Evolutionary conservation across 1,284 basidiomycete species (phyloP).

Genomic region (Boletus sp.): DNA sequence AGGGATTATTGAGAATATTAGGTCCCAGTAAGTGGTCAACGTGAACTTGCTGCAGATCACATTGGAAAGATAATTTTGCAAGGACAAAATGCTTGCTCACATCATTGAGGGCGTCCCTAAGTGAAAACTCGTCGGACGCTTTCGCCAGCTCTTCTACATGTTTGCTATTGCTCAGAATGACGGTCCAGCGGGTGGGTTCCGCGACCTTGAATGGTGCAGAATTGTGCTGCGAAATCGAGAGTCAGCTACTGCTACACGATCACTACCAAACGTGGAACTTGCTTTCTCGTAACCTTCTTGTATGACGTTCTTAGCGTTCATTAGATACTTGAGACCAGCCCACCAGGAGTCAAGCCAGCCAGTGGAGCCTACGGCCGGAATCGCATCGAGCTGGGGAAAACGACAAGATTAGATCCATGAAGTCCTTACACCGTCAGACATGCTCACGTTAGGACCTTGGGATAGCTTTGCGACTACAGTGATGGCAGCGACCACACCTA

Average conservation of each 20-base stretch:
- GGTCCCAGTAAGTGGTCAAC: conserved; percentile 29
- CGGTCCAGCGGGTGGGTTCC: too few species aligned
- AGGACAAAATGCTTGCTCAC: conserved; percentile 20
- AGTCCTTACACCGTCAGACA: neutral
- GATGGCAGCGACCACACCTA: too few species aligned
- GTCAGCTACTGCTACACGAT: neutral
- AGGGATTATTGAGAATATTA: conserved; percentile 23
- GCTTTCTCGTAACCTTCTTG: conserved; percentile 23
- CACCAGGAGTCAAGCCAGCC: conserved; percentile 15
- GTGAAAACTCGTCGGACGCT: conserved; percentile 37
- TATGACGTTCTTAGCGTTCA: conserved; percentile 15
- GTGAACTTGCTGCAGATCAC: conserved; percentile 17
- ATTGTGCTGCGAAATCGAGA: conserved; percentile 11
- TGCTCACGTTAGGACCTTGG: neutral
- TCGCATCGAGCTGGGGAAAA: conserved; percentile 10
- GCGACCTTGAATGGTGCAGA: too few species aligned
- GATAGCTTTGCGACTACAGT: neutral
- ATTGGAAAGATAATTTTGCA: neutral
- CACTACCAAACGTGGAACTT: neutral
- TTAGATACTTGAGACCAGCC: too few species aligned
- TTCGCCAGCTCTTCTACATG: conserved; percentile 40
- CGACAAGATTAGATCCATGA: too few species aligned
- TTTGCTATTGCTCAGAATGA: too few species aligned
- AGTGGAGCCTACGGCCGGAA: conserved; percentile 19
- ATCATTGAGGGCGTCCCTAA: conserved; percentile 32